Conservation (phyloP, 495 filamentous ascomycete species). For the Aspergillus incahuasiensis region DNA sequence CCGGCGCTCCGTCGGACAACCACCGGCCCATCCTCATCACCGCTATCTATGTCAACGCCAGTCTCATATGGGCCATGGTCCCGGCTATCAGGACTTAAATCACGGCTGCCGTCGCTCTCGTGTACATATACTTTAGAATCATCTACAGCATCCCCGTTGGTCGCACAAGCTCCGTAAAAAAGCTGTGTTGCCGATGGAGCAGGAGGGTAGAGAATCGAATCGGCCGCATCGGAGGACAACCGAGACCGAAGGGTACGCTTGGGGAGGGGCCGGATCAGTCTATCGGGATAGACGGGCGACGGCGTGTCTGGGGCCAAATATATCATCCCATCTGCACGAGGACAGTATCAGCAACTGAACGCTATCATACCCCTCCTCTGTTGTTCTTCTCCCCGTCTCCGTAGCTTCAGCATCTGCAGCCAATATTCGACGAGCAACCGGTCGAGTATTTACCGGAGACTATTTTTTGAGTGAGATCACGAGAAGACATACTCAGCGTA, state of each 20-base stretch:
- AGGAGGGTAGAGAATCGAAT: slow-evolving; percentile 75
- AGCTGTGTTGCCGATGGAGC: slow-evolving; percentile 61
- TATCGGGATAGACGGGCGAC: slow-evolving; percentile 75
- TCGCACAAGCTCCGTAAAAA: slow-evolving; percentile 68
- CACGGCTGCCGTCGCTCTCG: slow-evolving; percentile 34
- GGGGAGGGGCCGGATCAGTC: slow-evolving; percentile 90
- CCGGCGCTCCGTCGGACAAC: slow-evolving; percentile 44
- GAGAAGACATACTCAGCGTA: slow-evolving; percentile 46
- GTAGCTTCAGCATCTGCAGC: slow-evolving; percentile 12
- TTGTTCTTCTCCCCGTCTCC: neutral
- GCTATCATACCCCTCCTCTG: slow-evolving; percentile 23
- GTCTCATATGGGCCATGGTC: slow-evolving; percentile 39
- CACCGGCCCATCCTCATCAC: slow-evolving; percentile 43
- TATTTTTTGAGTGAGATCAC: slow-evolving; percentile 18
- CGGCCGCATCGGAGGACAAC: slow-evolving; percentile 76
- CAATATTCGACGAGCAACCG: slow-evolving; percentile 7
- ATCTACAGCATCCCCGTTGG: slow-evolving; percentile 35
- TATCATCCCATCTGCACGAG: slow-evolving; percentile 45
- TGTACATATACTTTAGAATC: slow-evolving; percentile 45
- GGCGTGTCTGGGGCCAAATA: slow-evolving; percentile 64
- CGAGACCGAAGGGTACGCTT: slow-evolving; percentile 80
- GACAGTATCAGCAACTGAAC: slow-evolving; percentile 42
- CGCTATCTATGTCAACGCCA: slow-evolving; percentile 40
- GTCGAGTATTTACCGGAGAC: slow-evolving; percentile 9
- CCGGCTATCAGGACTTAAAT: slow-evolving; percentile 45